A percentile compares a stretch with the other conserved stretches of the same genome.
These are phyloP conservation scores for Nematocida sp. DNA, from an alignment of 371 early-diverging fungal species.

Conservation along the genomic window DNA sequence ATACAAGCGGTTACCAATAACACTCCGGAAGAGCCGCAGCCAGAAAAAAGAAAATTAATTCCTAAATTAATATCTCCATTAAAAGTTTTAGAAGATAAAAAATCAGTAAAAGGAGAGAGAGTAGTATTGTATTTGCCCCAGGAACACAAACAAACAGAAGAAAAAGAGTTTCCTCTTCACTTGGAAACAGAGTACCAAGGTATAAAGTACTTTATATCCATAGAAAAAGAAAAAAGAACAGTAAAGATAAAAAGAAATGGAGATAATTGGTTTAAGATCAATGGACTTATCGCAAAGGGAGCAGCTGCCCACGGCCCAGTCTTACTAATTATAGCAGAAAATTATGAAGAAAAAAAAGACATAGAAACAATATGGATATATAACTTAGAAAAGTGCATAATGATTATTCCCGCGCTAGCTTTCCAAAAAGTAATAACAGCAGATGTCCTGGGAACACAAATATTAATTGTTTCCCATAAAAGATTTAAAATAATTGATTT, in stretches of 20 bases:
- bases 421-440: slow-evolving; percentile 42
- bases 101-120: slow-evolving; percentile 5
- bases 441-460: slow-evolving; percentile 44
- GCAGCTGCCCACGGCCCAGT: slow-evolving; percentile 42
- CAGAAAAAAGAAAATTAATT: slow-evolving; percentile 50
- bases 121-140: slow-evolving; percentile 10
- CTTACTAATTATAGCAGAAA: slow-evolving; percentile 25
- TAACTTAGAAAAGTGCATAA: slow-evolving; percentile 55
- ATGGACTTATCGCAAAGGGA: slow-evolving; percentile 48
- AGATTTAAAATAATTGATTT: slow-evolving; percentile 57
- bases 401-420: slow-evolving; percentile 57
- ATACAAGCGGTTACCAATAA: slow-evolving; percentile 14
- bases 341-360: not conserved
- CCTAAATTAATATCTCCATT: slow-evolving; percentile 48
- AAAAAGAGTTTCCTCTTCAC: not conserved
- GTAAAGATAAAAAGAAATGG: slow-evolving; percentile 42
- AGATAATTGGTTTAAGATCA: slow-evolving; percentile 48
- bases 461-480: slow-evolving; percentile 49
- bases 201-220: slow-evolving; percentile 44
- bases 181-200: slow-evolving; percentile 7
- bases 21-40: not conserved
- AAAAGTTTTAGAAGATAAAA: not conserved
- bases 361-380: slow-evolving; percentile 53
- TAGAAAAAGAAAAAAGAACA: slow-evolving; percentile 27
- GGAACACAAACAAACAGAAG: slow-evolving; percentile 1